phyloP scores from a whole-genome alignment of 345 rosid genomes.

The Salix dunnii region DNA sequence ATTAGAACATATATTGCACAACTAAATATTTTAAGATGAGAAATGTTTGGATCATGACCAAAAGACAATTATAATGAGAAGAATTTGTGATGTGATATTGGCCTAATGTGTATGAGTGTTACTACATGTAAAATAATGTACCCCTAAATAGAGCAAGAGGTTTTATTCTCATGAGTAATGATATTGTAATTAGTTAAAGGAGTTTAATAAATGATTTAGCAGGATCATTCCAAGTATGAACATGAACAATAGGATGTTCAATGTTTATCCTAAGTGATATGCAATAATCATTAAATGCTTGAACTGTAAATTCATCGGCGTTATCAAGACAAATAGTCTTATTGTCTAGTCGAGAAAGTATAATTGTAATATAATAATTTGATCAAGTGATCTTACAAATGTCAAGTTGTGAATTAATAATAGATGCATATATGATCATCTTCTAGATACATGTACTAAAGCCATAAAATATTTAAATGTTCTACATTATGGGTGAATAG shows the following conservation, averaged over 20 bases:
- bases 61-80: neutral
- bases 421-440: constrained; percentile 10
- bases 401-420: constrained; percentile 9
- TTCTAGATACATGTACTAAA: neutral
- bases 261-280: neutral
- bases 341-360: constrained; percentile 14
- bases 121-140: constrained; percentile 4
- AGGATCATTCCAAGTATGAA: constrained; percentile 9
- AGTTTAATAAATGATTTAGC: constrained; percentile 6
- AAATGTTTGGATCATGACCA: constrained; percentile 5
- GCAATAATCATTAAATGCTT: constrained; percentile 10
- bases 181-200: neutral
- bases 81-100: neutral
- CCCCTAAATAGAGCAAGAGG: neutral
- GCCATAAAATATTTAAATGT: neutral
- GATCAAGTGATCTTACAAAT: neutral
- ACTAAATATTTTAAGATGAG: constrained; percentile 4
- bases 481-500: neutral
- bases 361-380: neutral
- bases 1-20: neutral
- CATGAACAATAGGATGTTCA: neutral
- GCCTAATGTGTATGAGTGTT: neutral
- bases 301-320: constrained; percentile 11
- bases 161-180: too few relatives aligned
- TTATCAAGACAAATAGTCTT: constrained; percentile 18